Percentiles rank a stretch among this genome's conserved stretches.
phyloP scores from a whole-genome alignment of 208 protist genomes.

The Crithidia brevicula region DNA sequence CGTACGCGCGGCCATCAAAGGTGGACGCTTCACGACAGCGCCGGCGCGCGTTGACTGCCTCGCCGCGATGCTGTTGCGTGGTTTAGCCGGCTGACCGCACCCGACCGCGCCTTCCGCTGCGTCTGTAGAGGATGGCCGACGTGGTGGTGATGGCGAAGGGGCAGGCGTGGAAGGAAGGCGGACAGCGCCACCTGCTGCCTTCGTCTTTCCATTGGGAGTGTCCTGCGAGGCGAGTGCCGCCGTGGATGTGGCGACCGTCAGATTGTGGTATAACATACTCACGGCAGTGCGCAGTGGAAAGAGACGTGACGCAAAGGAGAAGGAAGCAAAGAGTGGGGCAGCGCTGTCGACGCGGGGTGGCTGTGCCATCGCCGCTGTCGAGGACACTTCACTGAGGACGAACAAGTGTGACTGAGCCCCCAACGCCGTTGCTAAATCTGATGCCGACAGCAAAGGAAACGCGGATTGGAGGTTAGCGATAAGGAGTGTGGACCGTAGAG shows the following conservation, averaged over 20 bases:
- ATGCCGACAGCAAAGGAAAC: constrained; percentile 17
- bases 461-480: neutral
- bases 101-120: too few species aligned
- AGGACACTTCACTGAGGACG: too few species aligned
- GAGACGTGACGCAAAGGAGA: constrained; percentile 20
- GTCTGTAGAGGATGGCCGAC: too few species aligned
- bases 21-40: neutral
- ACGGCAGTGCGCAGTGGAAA: constrained; percentile 8
- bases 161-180: too few species aligned
- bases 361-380: neutral
- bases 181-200: too few species aligned
- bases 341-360: neutral
- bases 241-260: neutral
- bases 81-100: too few species aligned
- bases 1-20: constrained; percentile 12
- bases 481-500: constrained; percentile 13
- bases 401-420: constrained; percentile 5
- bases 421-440: constrained; percentile 2
- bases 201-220: too few species aligned
- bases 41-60: neutral
- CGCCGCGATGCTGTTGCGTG: too few species aligned
- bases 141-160: too few species aligned
- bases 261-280: neutral
- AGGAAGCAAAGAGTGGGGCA: constrained; percentile 2
- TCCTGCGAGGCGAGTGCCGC: too few species aligned